Evolutionary conservation across 2,329 filamentous ascomycete genomes (phyloP).

Genomic region (Aspergillus jensenii): DNA sequence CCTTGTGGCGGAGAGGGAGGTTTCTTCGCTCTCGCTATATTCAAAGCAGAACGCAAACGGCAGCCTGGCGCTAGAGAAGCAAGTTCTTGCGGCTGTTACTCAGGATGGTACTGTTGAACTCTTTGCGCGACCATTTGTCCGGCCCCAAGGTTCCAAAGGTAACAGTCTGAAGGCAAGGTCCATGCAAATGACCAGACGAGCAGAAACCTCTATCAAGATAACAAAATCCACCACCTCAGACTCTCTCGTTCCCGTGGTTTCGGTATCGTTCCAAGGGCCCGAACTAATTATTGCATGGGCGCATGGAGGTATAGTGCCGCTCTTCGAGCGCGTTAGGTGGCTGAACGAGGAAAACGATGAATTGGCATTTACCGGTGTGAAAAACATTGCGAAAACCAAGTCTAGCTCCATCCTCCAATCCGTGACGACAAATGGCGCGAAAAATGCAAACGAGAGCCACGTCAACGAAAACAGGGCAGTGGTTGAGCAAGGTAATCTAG

Average conservation of each 20-base stretch:
- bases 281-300: slow-evolving; percentile 50
- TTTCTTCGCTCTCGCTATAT: slow-evolving; percentile 40
- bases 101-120: slow-evolving; percentile 51
- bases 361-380: slow-evolving; percentile 45
- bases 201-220: slow-evolving; percentile 47
- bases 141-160: slow-evolving; percentile 29
- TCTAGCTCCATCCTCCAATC: slow-evolving; percentile 44
- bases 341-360: slow-evolving; percentile 46
- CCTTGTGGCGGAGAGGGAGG: slow-evolving; percentile 50
- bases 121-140: slow-evolving; percentile 50
- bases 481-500: slow-evolving; percentile 51
- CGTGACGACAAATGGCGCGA: slow-evolving; percentile 54
- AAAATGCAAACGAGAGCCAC: slow-evolving; percentile 50
- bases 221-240: slow-evolving; percentile 42
- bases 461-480: slow-evolving; percentile 60
- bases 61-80: slow-evolving; percentile 32
- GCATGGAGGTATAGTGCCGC: slow-evolving; percentile 50
- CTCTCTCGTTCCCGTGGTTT: slow-evolving; percentile 43
- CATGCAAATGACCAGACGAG: slow-evolving; percentile 46
- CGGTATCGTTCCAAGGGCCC: slow-evolving; percentile 45
- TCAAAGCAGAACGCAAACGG: slow-evolving; percentile 21
- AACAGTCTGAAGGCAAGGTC: slow-evolving; percentile 46
- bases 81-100: slow-evolving; percentile 48
- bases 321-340: slow-evolving; percentile 51
- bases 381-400: slow-evolving; percentile 46